Conservation (phyloP, 352 stramenopile genomes). For the Pythium brassicae region DNA sequence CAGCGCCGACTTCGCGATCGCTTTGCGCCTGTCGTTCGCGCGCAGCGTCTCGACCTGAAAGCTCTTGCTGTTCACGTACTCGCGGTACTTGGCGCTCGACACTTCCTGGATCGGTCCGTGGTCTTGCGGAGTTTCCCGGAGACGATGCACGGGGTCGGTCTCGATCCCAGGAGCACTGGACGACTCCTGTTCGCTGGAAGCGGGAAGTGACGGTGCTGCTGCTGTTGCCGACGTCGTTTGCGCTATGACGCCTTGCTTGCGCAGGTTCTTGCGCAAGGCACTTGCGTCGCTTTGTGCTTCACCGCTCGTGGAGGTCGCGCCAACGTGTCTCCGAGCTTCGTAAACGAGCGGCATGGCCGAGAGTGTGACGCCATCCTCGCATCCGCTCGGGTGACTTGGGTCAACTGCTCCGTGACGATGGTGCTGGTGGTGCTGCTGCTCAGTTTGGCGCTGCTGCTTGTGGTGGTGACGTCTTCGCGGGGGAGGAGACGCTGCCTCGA, state of each 20-base stretch:
- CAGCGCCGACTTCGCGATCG: constrained; percentile 21
- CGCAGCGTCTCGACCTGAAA: constrained; percentile 26
- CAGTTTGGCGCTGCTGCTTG: no score
- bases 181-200: background rate
- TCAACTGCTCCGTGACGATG: background rate
- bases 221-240: background rate
- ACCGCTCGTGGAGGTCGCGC: background rate
- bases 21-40: constrained; percentile 36
- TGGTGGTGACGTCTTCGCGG: background rate
- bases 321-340: background rate
- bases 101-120: background rate
- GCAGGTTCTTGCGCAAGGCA: constrained; percentile 10
- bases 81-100: constrained; percentile 30
- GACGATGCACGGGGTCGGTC: background rate
- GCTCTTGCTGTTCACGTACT: constrained; percentile 47
- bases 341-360: constrained; percentile 14
- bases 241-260: constrained; percentile 18
- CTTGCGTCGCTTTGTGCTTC: constrained; percentile 7
- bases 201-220: background rate
- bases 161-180: background rate
- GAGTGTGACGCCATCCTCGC: background rate
- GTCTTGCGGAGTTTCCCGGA: background rate
- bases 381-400: background rate
- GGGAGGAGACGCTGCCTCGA: constrained; percentile 14
- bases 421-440: background rate